Percentiles rank a stretch among this genome's conserved stretches.
These are phyloP conservation scores for Blastobotrys petasosporus DNA, from an alignment of 1,139 yeast species.

Conservation along the genomic window DNA sequence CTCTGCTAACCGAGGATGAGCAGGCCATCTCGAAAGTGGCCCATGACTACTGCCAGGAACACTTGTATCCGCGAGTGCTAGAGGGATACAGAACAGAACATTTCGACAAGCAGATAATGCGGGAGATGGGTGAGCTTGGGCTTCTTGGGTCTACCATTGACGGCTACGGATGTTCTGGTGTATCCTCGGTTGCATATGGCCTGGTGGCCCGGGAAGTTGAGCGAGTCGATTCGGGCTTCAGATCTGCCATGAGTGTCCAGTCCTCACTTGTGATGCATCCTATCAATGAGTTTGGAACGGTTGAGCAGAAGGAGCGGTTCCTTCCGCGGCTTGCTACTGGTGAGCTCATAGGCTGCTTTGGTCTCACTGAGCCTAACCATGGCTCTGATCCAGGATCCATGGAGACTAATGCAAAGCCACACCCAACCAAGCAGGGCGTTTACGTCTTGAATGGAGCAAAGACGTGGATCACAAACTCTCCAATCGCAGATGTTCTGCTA, in stretches of 20 bases:
- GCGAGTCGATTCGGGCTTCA: constrained; percentile 41
- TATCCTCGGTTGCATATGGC: constrained; percentile 39
- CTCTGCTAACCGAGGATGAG: constrained; percentile 39
- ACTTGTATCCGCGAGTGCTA: constrained; percentile 37
- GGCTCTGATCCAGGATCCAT: constrained; percentile 43
- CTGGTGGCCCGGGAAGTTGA: constrained; percentile 42
- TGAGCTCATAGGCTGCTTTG: constrained; percentile 42
- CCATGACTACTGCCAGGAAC: constrained; percentile 36
- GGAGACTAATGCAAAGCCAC: constrained; percentile 40
- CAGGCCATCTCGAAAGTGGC: constrained; percentile 38
- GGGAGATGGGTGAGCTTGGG: constrained; percentile 41
- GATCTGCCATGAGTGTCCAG: constrained; percentile 43
- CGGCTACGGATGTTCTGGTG: constrained; percentile 43
- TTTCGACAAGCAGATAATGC: constrained; percentile 35
- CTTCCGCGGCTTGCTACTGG: constrained; percentile 40
- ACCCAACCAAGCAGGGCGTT: constrained; percentile 40
- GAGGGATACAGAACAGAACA: constrained; percentile 39
- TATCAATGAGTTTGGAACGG: constrained; percentile 38
- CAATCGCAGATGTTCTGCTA: constrained; percentile 40
- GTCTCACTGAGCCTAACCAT: constrained; percentile 43
- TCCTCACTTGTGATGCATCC: constrained; percentile 44
- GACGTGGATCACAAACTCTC: constrained; percentile 44
- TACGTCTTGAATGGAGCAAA: constrained; percentile 39
- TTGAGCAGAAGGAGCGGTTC: constrained; percentile 39
- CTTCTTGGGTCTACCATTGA: constrained; percentile 39